Percentiles rank a stretch among this genome's conserved stretches.
Evolutionary conservation across 768 basidiomycete genomes (phyloP).

Genomic region (Leccinum boreale): DNA sequence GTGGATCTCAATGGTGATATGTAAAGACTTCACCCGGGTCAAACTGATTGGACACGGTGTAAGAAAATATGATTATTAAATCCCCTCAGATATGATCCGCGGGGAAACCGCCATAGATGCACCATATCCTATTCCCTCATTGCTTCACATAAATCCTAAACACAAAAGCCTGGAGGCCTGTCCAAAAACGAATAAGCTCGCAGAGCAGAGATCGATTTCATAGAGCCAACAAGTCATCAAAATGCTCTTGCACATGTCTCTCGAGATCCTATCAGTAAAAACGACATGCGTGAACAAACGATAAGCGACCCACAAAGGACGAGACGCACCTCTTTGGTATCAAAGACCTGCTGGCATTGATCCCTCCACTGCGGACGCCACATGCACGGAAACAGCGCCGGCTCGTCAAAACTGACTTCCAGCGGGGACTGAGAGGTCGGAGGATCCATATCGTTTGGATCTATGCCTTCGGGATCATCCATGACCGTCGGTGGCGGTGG

Average conservation of each 20-base stretch:
- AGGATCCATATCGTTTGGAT: conserved; percentile 20
- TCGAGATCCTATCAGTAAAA: conserved; percentile 21
- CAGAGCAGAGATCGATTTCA: neutral
- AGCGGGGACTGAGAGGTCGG: neutral
- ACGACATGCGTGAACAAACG: neutral
- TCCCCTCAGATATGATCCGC: neutral
- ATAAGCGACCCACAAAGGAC: too few relatives aligned
- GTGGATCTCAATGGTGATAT: too few relatives aligned
- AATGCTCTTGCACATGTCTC: conserved; percentile 23
- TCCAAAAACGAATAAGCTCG: neutral
- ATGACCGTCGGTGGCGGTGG: neutral
- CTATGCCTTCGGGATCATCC: conserved; percentile 11
- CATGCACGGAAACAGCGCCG: conserved; percentile 23
- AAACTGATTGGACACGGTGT: too few relatives aligned
- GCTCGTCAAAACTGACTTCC: conserved; percentile 16
- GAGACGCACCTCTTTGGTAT: conserved; percentile 28
- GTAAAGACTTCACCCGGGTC: too few relatives aligned
- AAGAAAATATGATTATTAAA: neutral
- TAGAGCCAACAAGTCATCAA: conserved; percentile 6
- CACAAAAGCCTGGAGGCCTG: too few relatives aligned
- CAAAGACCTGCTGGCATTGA: conserved; percentile 27
- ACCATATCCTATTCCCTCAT: neutral
- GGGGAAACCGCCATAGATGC: neutral
- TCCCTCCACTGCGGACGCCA: conserved; percentile 28
- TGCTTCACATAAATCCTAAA: too few relatives aligned